Conservation (phyloP, 2,329 filamentous ascomycete genomes). For the Phialemoniopsis sp. region DNA sequence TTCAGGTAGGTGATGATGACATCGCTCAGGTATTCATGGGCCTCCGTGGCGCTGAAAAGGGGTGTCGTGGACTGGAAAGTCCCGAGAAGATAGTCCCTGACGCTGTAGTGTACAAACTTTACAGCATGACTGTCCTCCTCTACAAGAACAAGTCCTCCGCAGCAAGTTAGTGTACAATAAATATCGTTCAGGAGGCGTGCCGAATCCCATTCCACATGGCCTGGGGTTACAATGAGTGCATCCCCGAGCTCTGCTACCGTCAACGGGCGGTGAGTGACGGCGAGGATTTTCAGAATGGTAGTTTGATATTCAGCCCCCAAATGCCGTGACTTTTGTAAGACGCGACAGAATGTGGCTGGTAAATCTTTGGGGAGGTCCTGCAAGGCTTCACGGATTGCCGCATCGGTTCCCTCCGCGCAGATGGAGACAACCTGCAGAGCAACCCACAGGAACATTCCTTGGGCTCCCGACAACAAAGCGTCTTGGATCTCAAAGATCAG, state of each 20-base stretch:
- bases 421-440: slow-evolving; percentile 26
- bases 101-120: slow-evolving; percentile 26
- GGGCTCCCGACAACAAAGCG: slow-evolving; percentile 15
- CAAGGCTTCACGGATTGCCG: slow-evolving; percentile 25
- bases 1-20: slow-evolving; percentile 22
- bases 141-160: slow-evolving; percentile 25
- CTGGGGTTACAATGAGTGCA: slow-evolving; percentile 28
- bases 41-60: too few relatives aligned
- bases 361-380: slow-evolving; percentile 22
- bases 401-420: slow-evolving; percentile 27
- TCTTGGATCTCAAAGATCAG: slow-evolving; percentile 14
- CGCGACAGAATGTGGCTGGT: slow-evolving; percentile 21
- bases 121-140: slow-evolving; percentile 26
- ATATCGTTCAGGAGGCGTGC: slow-evolving; percentile 17
- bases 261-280: slow-evolving; percentile 20
- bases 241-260: slow-evolving; percentile 28
- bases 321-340: slow-evolving; percentile 16
- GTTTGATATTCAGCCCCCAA: slow-evolving; percentile 14
- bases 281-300: slow-evolving; percentile 23
- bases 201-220: slow-evolving; percentile 19
- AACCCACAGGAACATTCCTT: slow-evolving; percentile 34
- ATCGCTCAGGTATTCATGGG: too few relatives aligned
- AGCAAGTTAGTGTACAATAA: slow-evolving; percentile 16
- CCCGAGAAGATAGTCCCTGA: slow-evolving; percentile 24
- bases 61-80: too few relatives aligned